Evolutionary conservation across 2,329 filamentous ascomycete genomes (phyloP).

Genomic region (Emmonsiellopsis sp.): DNA sequence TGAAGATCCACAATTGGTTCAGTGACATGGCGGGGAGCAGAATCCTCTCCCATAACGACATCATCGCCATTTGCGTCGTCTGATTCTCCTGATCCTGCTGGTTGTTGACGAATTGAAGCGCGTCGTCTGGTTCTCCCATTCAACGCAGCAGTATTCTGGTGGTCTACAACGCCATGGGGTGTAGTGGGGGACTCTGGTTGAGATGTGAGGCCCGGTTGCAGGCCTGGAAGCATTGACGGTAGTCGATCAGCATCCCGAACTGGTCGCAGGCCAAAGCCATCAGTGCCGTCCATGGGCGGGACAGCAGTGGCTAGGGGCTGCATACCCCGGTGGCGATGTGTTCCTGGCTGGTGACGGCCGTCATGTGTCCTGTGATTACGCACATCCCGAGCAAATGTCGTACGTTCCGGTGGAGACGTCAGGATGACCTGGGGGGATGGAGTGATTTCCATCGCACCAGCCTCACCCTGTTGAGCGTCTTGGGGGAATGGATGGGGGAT

Average conservation of each 20-base stretch:
- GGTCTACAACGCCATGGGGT: conserved; percentile 58
- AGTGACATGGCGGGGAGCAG: conserved; percentile 34
- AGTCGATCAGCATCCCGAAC: conserved; percentile 74
- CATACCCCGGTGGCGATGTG: conserved; percentile 45
- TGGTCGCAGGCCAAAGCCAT: conserved; percentile 65
- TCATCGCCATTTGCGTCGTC: conserved; percentile 84
- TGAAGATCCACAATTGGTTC: conserved; percentile 73
- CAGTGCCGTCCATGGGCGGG: conserved; percentile 57
- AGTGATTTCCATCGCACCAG: conserved; percentile 49
- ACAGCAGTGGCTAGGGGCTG: conserved; percentile 61
- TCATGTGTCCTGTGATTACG: conserved; percentile 40
- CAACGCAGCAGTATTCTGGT: conserved; percentile 46
- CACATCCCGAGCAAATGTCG: conserved; percentile 50
- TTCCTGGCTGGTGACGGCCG: conserved; percentile 31
- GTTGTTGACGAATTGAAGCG: conserved; percentile 81
- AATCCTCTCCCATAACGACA: conserved; percentile 63
- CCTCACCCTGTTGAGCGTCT: conserved; percentile 38
- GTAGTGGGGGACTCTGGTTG: conserved; percentile 89
- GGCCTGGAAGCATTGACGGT: conserved; percentile 67
- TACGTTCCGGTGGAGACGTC: conserved; percentile 62
- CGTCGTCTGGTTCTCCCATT: conserved; percentile 55
- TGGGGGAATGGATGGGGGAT: conserved; percentile 53
- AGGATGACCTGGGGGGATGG: conserved; percentile 55
- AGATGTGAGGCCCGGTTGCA: conserved; percentile 63
- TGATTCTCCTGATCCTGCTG: conserved; percentile 73